These are phyloP conservation scores for Modicella reniformis DNA, from an alignment of 371 early-diverging fungal species.

Conservation along the genomic window DNA sequence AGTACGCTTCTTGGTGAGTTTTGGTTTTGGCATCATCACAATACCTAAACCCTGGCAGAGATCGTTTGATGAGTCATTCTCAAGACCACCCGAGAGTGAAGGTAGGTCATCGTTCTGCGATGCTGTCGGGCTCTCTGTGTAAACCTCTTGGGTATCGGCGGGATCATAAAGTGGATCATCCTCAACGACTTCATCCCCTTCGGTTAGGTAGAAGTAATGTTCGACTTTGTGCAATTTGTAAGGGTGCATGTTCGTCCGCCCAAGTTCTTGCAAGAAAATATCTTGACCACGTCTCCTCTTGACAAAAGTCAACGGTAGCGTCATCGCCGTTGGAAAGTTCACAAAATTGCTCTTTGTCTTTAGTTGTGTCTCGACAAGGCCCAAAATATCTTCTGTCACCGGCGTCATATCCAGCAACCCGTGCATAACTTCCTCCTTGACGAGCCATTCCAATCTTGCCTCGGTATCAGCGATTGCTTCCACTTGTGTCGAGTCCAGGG, in stretches of 20 bases:
- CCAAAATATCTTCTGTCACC: conserved; percentile 63
- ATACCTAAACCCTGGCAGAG: conserved; percentile 52
- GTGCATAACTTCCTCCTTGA: conserved; percentile 83
- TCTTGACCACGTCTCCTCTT: conserved; percentile 61
- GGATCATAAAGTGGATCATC: conserved; percentile 11
- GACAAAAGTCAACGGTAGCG: conserved; percentile 72
- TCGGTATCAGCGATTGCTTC: conserved; percentile 72
- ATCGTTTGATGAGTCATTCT: conserved; percentile 29
- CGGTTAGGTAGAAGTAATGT: conserved; percentile 71
- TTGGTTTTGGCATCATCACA: conserved; percentile 31
- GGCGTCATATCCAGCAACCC: conserved; percentile 70
- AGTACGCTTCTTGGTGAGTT: background rate
- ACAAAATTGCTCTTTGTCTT: conserved; percentile 74
- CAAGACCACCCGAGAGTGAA: conserved; percentile 9
- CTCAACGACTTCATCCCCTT: conserved; percentile 50
- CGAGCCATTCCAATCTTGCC: conserved; percentile 68
- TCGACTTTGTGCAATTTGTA: conserved; percentile 66
- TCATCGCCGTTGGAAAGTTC: conserved; percentile 71
- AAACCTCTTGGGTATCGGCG: conserved; percentile 6
- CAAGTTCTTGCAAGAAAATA: conserved; percentile 69
- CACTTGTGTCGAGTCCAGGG: conserved; percentile 62
- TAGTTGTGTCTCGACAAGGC: conserved; percentile 70
- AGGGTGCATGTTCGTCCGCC: conserved; percentile 58
- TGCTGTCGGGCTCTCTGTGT: background rate
- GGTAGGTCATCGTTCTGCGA: conserved; percentile 26